Evolutionary conservation across 2,329 filamentous ascomycete species (phyloP).

Genomic region (Zasmidium citrigriseum): DNA sequence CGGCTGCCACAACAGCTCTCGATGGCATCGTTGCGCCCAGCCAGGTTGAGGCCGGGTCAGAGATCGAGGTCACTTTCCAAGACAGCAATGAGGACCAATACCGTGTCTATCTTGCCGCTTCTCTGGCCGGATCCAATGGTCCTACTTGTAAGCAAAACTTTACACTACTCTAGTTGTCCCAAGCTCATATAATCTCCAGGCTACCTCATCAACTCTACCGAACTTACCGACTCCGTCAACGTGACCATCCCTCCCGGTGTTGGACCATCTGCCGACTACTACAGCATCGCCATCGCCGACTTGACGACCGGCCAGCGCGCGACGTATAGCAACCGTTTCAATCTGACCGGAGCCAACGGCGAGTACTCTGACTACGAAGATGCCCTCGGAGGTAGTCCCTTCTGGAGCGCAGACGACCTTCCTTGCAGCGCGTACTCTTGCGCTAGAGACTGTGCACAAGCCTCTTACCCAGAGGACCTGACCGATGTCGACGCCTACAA

Average conservation of each 20-base stretch:
- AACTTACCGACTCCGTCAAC: slow-evolving; percentile 28
- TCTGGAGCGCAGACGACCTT: slow-evolving; percentile 32
- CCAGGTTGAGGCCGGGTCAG: slow-evolving; percentile 24
- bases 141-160: slow-evolving; percentile 29
- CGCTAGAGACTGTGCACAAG: slow-evolving; percentile 32
- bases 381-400: slow-evolving; percentile 29
- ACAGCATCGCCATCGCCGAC: slow-evolving; percentile 33
- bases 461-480: slow-evolving; percentile 29
- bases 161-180: no score
- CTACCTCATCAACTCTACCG: slow-evolving; percentile 37
- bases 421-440: slow-evolving; percentile 32
- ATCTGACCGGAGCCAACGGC: slow-evolving; percentile 30
- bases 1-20: slow-evolving; percentile 20
- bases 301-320: slow-evolving; percentile 24
- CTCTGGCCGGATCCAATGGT: slow-evolving; percentile 34
- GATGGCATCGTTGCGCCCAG: slow-evolving; percentile 29
- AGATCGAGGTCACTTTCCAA: slow-evolving; percentile 37
- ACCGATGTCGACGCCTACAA: slow-evolving; percentile 25
- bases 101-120: slow-evolving; percentile 37
- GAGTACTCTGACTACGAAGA: slow-evolving; percentile 33
- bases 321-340: slow-evolving; percentile 31
- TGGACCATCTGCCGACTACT: slow-evolving; percentile 34
- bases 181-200: slow-evolving; percentile 18
- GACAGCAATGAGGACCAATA: slow-evolving; percentile 30
- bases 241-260: slow-evolving; percentile 36